Evolutionary conservation across 2,329 filamentous ascomycete genomes (phyloP).

Genomic region (Xylariaceae sp.): DNA sequence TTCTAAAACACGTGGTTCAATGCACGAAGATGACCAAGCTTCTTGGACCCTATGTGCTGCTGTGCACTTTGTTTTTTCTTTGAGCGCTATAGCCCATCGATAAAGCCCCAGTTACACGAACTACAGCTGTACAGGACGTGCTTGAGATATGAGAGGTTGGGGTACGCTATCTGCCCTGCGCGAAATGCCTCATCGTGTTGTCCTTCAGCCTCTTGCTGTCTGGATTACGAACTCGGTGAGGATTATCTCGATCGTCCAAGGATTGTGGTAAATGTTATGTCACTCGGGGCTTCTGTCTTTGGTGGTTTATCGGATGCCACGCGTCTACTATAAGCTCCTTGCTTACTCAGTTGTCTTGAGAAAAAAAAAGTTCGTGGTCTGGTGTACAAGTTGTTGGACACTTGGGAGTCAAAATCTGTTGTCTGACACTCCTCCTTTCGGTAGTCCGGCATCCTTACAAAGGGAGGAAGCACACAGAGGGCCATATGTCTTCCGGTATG

Average conservation of each 20-base stretch:
- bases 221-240: background rate
- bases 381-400: background rate
- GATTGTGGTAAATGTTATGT: background rate
- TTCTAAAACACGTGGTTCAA: slow-evolving; percentile 7
- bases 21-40: too few relatives aligned
- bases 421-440: too few relatives aligned
- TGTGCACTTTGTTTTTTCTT: background rate
- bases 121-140: background rate
- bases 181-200: background rate
- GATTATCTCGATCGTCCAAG: background rate
- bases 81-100: too few relatives aligned
- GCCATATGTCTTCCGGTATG: too few relatives aligned
- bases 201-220: background rate
- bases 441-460: too few relatives aligned
- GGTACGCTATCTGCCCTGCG: slow-evolving; percentile 1
- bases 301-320: background rate
- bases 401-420: background rate
- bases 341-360: background rate
- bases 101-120: background rate
- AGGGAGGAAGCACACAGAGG: too few relatives aligned
- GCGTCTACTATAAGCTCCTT: background rate
- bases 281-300: background rate
- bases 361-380: background rate
- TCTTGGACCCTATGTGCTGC: background rate
- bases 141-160: slow-evolving; percentile 5